Evolutionary conservation across 2,329 filamentous ascomycete genomes (phyloP), one percentile per base, ranked within the genome.

Genomic region (Claviceps capensis): DNA sequence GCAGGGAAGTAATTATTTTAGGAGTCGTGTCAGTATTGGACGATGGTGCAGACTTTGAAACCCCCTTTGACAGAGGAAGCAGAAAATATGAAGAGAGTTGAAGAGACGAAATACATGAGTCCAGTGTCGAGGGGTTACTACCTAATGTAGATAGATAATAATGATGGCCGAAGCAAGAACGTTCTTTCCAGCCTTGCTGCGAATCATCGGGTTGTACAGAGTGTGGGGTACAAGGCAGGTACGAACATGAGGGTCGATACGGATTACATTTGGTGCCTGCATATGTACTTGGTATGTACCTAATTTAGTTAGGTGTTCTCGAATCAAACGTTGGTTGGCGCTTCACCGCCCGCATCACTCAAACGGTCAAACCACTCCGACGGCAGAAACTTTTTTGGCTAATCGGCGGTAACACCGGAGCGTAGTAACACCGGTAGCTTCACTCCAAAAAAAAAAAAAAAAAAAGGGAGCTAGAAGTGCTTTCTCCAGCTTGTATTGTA

Each of bases 271-370:
- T 19, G 19, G 19, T 19, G 19, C 19, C 19, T 19, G 2, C 2
- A 19, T 19, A 19, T 19, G 19, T 19, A 19, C 2, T 3, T 19
- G 19, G 19, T 19, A 19, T 19, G 19, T 19, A 19, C 19, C 19
- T 19, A 22, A 22, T 4, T 22, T 22, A 22, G 22, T 19, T 3
- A 19, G 19, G 19, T 22, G 22, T 22, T 22, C 22, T 22, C 22
- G 22, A 22, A 3, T 22, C 4, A 4, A 22, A 4, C 22, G 22
- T 22, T 22, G 22, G 22, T 22, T 22, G n/a, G 19, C 43, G 22
- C 43, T 23, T 47, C 58, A 65, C 49, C 58, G 60, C 61, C 52
- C 50, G 56, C 26, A 19, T 26, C 23, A 45, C 26, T 26, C 26
- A 26, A 6, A 19, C 19, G 19, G 19, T 26, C 26, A 26, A 30